Conservation (phyloP, 2,329 filamentous ascomycete genomes). For the Ploettnerulaceae sp. region DNA sequence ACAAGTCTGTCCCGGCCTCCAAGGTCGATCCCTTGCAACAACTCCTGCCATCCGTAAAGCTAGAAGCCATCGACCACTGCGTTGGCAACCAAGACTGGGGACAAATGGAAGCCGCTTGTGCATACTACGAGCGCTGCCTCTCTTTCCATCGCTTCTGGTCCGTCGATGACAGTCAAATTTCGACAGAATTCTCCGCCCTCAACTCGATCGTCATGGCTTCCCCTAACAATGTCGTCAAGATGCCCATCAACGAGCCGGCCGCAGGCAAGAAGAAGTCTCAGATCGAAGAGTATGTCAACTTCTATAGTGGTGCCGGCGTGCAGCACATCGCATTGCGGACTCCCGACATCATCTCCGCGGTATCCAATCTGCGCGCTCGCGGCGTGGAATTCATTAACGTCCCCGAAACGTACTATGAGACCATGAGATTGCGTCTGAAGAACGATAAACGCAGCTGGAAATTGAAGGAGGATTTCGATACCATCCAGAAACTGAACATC, state of each 20-base stretch:
- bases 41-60: conserved; percentile 56
- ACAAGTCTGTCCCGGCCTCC: conserved; percentile 47
- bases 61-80: conserved; percentile 87
- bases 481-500: conserved; percentile 73
- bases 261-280: conserved; percentile 85
- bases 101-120: conserved; percentile 66
- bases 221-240: conserved; percentile 82
- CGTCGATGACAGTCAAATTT: conserved; percentile 89
- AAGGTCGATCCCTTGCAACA: conserved; percentile 35
- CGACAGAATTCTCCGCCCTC: conserved; percentile 85
- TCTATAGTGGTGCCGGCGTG: conserved; percentile 84
- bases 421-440: conserved; percentile 69
- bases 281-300: conserved; percentile 89
- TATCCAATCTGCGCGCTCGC: conserved; percentile 73
- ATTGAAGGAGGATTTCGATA: conserved; percentile 75
- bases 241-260: conserved; percentile 97
- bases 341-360: conserved; percentile 69
- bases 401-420: conserved; percentile 78
- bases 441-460: conserved; percentile 54
- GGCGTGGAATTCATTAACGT: conserved; percentile 93
- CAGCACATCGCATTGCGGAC: conserved; percentile 92
- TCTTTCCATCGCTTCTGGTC: conserved; percentile 97
- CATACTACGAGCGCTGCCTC: conserved; percentile 78
- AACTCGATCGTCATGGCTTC: conserved; percentile 88
- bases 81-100: conserved; percentile 97